Conservation (phyloP, 805 yeast genomes). For the Pichia californica region DNA sequence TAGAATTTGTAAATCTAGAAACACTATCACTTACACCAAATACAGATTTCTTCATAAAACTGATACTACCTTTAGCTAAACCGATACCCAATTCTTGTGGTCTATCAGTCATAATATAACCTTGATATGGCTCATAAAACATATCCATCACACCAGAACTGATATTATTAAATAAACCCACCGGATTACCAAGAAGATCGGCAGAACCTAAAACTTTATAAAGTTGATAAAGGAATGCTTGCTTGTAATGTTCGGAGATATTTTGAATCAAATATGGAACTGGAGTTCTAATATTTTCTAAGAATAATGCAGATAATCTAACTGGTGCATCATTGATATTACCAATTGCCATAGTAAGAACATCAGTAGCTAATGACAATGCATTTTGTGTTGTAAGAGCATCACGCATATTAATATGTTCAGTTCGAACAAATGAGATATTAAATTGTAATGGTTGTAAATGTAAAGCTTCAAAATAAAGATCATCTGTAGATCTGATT, state of each 20-base stretch:
- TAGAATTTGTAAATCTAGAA: conserved; percentile 86
- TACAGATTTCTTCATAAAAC: conserved; percentile 89
- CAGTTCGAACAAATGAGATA: conserved; percentile 86
- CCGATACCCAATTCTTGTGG: conserved; percentile 96
- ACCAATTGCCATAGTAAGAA: conserved; percentile 93
- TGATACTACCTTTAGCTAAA: conserved; percentile 90
- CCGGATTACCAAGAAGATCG: conserved; percentile 94
- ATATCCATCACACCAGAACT: conserved; percentile 95
- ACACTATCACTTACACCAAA: conserved; percentile 93
- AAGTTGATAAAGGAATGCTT: conserved; percentile 84
- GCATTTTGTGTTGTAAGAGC: conserved; percentile 55
- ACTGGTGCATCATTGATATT: conserved; percentile 97
- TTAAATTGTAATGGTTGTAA: conserved; percentile 88
- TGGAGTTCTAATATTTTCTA: conserved; percentile 88
- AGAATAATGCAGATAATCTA: conserved; percentile 73
- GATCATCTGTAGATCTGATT: conserved; percentile 50
- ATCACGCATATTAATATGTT: conserved; percentile 54
- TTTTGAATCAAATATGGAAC: conserved; percentile 63
- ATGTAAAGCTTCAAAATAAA: conserved; percentile 88
- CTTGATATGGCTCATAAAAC: conserved; percentile 96
- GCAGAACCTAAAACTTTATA: conserved; percentile 95
- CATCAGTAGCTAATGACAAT: conserved; percentile 70
- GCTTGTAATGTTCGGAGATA: conserved; percentile 80
- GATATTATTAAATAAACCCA: conserved; percentile 87
- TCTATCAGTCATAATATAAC: conserved; percentile 86